Evolutionary conservation across 2,329 filamentous ascomycete species (phyloP).

Genomic region (Eutypa lata): DNA sequence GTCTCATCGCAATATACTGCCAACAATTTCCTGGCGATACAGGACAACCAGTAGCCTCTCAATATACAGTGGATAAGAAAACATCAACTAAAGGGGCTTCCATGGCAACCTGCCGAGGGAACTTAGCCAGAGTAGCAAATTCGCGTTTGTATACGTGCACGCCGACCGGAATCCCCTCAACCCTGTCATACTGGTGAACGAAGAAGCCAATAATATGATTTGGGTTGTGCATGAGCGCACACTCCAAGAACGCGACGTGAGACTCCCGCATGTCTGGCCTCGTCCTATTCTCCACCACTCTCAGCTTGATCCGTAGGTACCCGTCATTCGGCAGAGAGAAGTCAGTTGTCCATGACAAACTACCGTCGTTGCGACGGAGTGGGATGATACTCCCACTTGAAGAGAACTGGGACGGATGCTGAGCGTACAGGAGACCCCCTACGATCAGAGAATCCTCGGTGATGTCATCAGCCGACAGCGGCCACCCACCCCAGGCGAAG

Average conservation of each 20-base stretch:
- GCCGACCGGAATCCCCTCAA: neutral
- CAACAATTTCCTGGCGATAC: too few species aligned
- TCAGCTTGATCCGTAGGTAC: constrained; percentile 1
- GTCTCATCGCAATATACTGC: too few species aligned
- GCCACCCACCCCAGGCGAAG: constrained; percentile 3
- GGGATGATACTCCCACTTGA: neutral
- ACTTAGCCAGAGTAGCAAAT: neutral
- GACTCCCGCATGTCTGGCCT: constrained; percentile 2
- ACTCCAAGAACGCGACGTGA: constrained; percentile 1
- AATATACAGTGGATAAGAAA: constrained; percentile 2
- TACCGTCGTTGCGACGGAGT: neutral
- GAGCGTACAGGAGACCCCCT: neutral
- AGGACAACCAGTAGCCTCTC: too few species aligned
- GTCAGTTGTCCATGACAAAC: neutral
- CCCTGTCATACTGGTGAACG: neutral
- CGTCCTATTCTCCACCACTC: neutral
- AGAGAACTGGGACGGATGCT: neutral
- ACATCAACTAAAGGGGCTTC: neutral
- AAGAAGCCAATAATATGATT: neutral
- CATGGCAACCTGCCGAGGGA: neutral
- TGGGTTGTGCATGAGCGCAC: neutral
- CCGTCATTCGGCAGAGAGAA: constrained; percentile 1
- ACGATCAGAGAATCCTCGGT: neutral
- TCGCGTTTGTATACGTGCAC: constrained; percentile 1
- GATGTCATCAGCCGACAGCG: neutral